Evolutionary conservation across 164 flowering plant species (phyloP).

Genomic region (Buxus sempervirens): DNA sequence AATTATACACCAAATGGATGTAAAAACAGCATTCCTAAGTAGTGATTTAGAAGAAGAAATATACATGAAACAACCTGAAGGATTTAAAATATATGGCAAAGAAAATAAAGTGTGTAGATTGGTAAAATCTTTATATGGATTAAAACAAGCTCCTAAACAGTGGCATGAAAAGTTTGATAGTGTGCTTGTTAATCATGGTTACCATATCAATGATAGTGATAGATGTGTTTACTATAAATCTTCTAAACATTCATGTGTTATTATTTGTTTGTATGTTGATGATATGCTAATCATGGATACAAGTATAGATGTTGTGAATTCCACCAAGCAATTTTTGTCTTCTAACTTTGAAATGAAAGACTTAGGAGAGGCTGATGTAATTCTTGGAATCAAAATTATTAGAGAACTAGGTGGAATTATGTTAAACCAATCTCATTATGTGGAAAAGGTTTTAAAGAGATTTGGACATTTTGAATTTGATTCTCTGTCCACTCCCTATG

Average conservation of each 20-base stretch:
- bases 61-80: constrained; percentile 6
- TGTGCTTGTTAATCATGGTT: background rate
- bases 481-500: background rate
- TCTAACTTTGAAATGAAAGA: background rate
- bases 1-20: constrained; percentile 9
- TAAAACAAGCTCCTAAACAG: constrained; percentile 13
- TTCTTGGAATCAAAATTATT: background rate
- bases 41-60: constrained; percentile 9
- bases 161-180: constrained; percentile 15
- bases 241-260: background rate
- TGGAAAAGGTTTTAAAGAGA: background rate
- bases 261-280: background rate
- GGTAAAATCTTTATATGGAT: constrained; percentile 10
- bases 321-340: background rate
- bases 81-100: background rate
- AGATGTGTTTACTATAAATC: background rate
- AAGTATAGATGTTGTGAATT: background rate
- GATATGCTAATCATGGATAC: background rate
- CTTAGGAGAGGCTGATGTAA: background rate
- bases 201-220: background rate
- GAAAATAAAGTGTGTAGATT: constrained; percentile 5
- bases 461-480: background rate
- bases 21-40: constrained; percentile 2
- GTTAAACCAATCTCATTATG: background rate
- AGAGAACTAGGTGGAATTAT: background rate